Base-by-base conservation (phyloP, 2,329 filamentous ascomycete species). In the Clarireedia hainanense region DNA sequence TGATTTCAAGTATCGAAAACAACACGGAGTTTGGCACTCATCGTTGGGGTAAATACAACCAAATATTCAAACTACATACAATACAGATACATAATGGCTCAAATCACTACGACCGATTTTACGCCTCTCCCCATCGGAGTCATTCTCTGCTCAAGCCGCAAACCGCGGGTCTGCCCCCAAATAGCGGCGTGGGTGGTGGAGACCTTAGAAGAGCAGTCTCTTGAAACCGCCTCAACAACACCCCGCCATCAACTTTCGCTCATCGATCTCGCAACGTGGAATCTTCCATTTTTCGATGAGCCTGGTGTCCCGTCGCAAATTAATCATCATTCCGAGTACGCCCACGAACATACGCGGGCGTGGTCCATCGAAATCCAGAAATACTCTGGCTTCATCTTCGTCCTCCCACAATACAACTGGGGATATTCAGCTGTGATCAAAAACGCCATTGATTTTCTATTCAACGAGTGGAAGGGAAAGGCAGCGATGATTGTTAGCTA, bases 361-460 rank as follows among this genome's bases (percentile, higher is more conserved):
- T 76, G 74, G 74, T 71, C 69, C 0, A 43, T 56, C 0, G 62
- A 69, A 20, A 70, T 76, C 45, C 54, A 58, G 0, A 58, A 62
- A 7, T 67, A 70, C 56, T 63, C 67, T 12, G 73, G 63, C 0
- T 75, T 73, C 48, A 70, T 76, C 52, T 74, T 76, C 54, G 63
- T 75, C 5, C 69, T 69, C 2, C 72, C 73, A 2, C 72, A 72
- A 57, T 76, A 77, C 58, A 77, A 78, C 63, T 75, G 70, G 69
- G 70, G 72, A 2, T 70, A 73, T 24, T 73, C 75, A 0, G 74
- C 72, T 0, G 69, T 68, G 17, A 50, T 77, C 12, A 78, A 78
- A 64, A 76, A 75, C 55, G 74, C 75, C 2, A 69, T 78, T 12
- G 75, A 78, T 57, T 76, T 75, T 59, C 64, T 78, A 7, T 76